Evolutionary conservation across 257 asterid species (phyloP).

Genomic region (Nicotiana benthamiana): DNA sequence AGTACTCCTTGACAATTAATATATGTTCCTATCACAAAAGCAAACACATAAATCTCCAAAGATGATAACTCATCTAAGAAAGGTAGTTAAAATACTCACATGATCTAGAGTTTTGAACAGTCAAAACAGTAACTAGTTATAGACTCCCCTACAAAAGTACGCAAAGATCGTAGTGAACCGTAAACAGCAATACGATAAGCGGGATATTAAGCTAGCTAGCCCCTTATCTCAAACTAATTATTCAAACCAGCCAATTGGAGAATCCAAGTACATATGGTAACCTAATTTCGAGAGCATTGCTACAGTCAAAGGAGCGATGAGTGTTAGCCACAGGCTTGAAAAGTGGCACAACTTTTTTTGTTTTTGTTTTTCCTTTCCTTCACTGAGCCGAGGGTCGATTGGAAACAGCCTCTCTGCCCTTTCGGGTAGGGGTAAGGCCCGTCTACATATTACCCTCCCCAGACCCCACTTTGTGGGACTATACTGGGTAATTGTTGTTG

Average conservation of each 20-base stretch:
- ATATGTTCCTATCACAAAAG: background rate
- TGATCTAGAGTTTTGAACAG: background rate
- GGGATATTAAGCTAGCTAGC: background rate
- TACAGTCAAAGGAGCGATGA: background rate
- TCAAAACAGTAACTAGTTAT: background rate
- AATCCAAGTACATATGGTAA: background rate
- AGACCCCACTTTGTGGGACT: no score
- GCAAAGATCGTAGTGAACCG: background rate
- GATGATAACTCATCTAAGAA: background rate
- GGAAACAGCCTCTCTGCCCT: no score
- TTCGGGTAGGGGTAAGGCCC: no score
- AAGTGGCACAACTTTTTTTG: no score
- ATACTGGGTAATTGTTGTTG: no score
- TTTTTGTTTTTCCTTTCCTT: no score
- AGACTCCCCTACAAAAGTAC: background rate
- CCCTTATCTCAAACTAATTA: background rate
- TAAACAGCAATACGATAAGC: background rate
- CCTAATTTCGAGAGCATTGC: background rate
- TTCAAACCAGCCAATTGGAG: background rate
- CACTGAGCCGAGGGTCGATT: no score
- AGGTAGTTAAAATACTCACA: background rate
- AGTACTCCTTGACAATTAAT: background rate
- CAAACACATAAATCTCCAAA: background rate
- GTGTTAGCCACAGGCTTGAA: background rate
- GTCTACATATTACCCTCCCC: no score